phyloP scores from a whole-genome alignment of 305 asterid genomes.

The Fraxinus floribunda region DNA sequence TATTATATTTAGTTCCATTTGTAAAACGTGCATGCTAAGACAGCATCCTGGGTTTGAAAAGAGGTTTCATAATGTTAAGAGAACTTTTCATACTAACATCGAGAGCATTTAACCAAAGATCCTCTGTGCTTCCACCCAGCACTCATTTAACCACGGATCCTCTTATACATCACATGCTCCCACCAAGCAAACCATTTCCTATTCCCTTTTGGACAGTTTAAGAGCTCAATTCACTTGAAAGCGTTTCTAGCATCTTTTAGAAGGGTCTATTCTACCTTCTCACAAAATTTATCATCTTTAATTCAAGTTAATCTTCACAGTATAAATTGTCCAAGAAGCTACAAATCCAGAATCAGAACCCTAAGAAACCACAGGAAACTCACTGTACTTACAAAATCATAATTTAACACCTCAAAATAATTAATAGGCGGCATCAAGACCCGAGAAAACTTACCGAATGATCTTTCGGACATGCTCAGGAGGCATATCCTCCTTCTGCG shows the following conservation, averaged over 20 bases:
- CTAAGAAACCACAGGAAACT: not conserved
- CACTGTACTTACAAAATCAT: not conserved
- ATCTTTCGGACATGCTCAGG: slow-evolving; percentile 97
- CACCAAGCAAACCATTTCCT: not conserved
- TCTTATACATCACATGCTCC: not conserved
- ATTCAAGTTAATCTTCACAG: not conserved
- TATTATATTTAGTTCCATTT: not conserved
- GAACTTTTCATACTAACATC: not conserved
- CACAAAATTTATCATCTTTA: not conserved
- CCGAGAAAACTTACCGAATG: slow-evolving; percentile 51
- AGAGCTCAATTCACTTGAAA: not conserved
- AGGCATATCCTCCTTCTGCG: slow-evolving; percentile 99
- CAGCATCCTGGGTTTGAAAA: not conserved
- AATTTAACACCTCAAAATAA: not conserved
- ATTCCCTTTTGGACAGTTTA: not conserved
- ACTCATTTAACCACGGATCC: not conserved
- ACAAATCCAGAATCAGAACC: not conserved
- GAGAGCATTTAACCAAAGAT: not conserved
- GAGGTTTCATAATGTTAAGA: not conserved
- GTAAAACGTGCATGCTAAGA: not conserved
- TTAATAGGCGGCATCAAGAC: not conserved
- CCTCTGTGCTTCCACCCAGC: not conserved
- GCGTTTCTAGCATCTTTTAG: not conserved
- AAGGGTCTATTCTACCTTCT: not conserved
- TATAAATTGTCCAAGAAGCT: not conserved